A percentile compares a stretch with the other conserved stretches of the same genome.
Evolutionary conservation across 495 filamentous ascomycete species (phyloP).

Genomic region (Cairneyella variabilis): DNA sequence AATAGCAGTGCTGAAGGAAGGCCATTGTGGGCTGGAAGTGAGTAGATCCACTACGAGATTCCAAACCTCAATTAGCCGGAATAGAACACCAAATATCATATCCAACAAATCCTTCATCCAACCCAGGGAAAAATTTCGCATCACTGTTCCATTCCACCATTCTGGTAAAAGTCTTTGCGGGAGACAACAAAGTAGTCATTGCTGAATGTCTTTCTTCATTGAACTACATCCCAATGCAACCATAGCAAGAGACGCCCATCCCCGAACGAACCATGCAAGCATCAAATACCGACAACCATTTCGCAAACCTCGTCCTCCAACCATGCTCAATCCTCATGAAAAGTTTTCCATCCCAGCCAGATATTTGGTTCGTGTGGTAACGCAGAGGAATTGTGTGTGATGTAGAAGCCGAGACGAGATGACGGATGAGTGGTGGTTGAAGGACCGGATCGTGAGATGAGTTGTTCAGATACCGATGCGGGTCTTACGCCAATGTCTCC

Average conservation of each 20-base stretch:
- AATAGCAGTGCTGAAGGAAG: no score
- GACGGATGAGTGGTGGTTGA: slow-evolving; percentile 10
- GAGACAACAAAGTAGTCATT: not conserved
- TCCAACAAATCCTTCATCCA: no score
- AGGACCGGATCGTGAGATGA: slow-evolving; percentile 7
- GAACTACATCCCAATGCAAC: slow-evolving; percentile 6
- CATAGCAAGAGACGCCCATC: slow-evolving; percentile 3
- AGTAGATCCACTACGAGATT: no score
- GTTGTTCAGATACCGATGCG: slow-evolving; percentile 84
- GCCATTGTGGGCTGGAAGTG: no score
- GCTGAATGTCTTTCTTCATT: slow-evolving; percentile 6
- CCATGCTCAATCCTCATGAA: not conserved
- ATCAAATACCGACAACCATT: not conserved
- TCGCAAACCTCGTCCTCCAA: not conserved
- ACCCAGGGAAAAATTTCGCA: no score
- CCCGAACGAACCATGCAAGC: not conserved
- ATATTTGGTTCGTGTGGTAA: not conserved
- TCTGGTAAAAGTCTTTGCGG: no score
- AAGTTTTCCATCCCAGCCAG: slow-evolving; percentile 13
- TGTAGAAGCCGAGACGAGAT: slow-evolving; percentile 10
- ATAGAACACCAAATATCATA: no score
- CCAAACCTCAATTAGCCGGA: no score
- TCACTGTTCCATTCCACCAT: no score
- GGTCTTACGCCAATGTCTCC: slow-evolving; percentile 99
- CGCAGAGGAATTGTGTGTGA: slow-evolving; percentile 4